phyloP scores from a whole-genome alignment of 1,284 basidiomycete species.

The Fomes fomentarius region DNA sequence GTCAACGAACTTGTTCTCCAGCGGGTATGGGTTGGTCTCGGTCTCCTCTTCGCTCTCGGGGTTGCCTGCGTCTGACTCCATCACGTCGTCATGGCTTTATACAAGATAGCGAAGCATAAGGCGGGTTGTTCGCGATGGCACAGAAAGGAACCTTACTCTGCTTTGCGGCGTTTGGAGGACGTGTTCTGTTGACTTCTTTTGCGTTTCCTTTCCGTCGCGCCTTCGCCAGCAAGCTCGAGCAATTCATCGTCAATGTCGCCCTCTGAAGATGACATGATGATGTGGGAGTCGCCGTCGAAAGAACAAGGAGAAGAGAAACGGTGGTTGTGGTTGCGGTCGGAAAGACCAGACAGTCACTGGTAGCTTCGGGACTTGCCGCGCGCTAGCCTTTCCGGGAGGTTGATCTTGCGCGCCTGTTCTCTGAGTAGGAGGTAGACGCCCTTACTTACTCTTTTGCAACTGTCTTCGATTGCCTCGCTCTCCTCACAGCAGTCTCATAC shows the following conservation, averaged over 20 bases:
- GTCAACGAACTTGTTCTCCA: slow-evolving; percentile 89
- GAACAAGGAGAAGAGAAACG: neutral
- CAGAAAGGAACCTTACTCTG: slow-evolving; percentile 43
- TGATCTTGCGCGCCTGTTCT: neutral
- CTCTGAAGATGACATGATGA: slow-evolving; percentile 70
- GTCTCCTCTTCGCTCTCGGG: slow-evolving; percentile 63
- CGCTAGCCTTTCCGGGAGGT: neutral
- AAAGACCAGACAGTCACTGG: neutral
- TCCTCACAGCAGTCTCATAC: too few relatives aligned
- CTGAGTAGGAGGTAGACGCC: too few relatives aligned
- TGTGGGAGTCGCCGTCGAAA: neutral
- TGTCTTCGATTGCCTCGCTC: too few relatives aligned
- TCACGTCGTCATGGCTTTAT: slow-evolving; percentile 17
- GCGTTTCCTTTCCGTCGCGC: slow-evolving; percentile 55
- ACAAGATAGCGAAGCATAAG: neutral
- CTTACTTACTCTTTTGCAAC: too few relatives aligned
- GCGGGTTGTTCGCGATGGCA: neutral
- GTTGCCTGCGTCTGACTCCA: slow-evolving; percentile 52
- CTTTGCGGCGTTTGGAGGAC: slow-evolving; percentile 49
- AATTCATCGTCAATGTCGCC: slow-evolving; percentile 71
- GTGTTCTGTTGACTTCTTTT: slow-evolving; percentile 38
- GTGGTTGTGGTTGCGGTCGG: slow-evolving; percentile 2
- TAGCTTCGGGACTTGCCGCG: neutral
- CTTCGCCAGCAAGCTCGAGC: slow-evolving; percentile 69
- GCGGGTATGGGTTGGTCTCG: slow-evolving; percentile 76